Evolutionary conservation across 2,329 filamentous ascomycete genomes (phyloP).

Genomic region (Colletotrichum spinosum): DNA sequence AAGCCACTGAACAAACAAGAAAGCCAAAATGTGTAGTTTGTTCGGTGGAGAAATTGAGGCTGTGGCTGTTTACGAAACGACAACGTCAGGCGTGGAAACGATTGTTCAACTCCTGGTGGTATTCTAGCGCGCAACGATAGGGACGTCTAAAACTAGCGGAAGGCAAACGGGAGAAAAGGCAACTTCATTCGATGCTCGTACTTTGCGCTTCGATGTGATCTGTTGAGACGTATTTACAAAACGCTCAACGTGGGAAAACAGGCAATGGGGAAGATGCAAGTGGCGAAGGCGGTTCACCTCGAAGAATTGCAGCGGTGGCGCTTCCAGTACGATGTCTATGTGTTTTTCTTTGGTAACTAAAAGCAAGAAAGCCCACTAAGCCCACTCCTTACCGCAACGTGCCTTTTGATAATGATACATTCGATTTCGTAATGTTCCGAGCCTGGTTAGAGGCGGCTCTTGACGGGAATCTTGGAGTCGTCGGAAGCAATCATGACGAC

Average conservation of each 20-base stretch:
- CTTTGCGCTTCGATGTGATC: too few relatives aligned
- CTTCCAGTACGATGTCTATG: conserved; percentile 4
- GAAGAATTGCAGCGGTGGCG: conserved; percentile 7
- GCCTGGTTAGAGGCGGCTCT: conserved; percentile 45
- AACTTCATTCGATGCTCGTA: too few relatives aligned
- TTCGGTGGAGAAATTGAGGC: conserved; percentile 27
- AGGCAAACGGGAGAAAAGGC: too few relatives aligned
- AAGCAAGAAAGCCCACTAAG: background rate
- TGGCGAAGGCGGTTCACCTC: background rate
- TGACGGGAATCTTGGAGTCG: conserved; percentile 51
- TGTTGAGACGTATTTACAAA: too few relatives aligned
- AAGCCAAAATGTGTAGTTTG: conserved; percentile 21
- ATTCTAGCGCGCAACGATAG: background rate
- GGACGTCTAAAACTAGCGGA: too few relatives aligned
- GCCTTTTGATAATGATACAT: conserved; percentile 12
- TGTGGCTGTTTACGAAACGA: background rate
- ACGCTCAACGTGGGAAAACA: too few relatives aligned
- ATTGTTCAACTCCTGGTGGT: background rate
- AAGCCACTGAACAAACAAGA: background rate
- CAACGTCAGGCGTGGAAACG: background rate
- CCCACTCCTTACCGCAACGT: background rate
- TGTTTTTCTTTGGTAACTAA: background rate
- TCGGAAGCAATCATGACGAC: conserved; percentile 83
- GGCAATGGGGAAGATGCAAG: too few relatives aligned
- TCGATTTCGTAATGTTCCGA: background rate